phyloP scores from a whole-genome alignment of 768 basidiomycete genomes.

The Macrolepiota albuminosa region DNA sequence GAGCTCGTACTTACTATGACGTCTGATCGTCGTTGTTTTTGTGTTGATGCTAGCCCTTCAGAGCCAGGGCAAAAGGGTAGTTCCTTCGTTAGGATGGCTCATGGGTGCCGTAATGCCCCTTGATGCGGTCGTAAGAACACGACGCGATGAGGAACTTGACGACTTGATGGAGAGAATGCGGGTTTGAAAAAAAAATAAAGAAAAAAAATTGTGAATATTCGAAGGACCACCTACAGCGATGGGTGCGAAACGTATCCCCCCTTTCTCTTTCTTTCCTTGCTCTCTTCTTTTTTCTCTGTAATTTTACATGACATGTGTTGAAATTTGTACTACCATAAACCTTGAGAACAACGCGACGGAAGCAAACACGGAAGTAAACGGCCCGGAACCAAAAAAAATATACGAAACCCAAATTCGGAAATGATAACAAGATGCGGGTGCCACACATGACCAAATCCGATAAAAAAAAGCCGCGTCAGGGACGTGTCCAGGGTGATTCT shows the following conservation, averaged over 20 bases:
- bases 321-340: not conserved
- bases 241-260: not conserved
- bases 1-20: not conserved
- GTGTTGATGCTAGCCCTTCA: conserved; percentile 21
- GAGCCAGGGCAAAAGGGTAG: conserved; percentile 24
- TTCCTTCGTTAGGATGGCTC: conserved; percentile 33
- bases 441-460: conserved; percentile 15
- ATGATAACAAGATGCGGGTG: not conserved
- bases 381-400: conserved; percentile 12
- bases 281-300: not conserved
- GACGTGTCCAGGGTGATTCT: not conserved
- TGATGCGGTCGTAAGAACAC: conserved; percentile 25
- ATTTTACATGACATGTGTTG: not conserved
- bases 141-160: conserved; percentile 25
- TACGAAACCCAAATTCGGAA: not conserved
- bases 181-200: conserved; percentile 15
- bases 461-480: not conserved
- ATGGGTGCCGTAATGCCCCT: conserved; percentile 42
- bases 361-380: conserved; percentile 33
- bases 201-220: conserved; percentile 12
- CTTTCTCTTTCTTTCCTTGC: not conserved
- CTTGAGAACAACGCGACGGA: conserved; percentile 21
- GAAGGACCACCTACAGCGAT: not conserved
- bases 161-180: conserved; percentile 28
- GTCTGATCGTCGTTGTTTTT: conserved; percentile 3